These are phyloP conservation scores for Ogataea kodamae DNA, from an alignment of 805 yeast species.

Conservation along the genomic window DNA sequence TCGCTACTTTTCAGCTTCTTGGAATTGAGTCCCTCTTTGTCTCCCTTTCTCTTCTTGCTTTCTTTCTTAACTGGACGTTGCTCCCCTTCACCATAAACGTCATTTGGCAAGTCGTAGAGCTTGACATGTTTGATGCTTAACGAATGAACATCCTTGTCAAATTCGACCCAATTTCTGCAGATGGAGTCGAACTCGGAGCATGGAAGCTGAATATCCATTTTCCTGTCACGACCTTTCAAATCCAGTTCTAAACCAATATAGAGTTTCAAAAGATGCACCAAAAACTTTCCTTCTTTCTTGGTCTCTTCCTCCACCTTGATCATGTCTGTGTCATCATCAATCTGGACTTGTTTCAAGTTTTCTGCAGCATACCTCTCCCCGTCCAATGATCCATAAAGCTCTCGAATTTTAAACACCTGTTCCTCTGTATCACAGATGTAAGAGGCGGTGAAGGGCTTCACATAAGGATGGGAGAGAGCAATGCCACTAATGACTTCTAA, in stretches of 20 bases:
- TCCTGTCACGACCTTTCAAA: constrained; percentile 51
- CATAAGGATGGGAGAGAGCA: constrained; percentile 84
- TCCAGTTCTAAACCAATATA: constrained; percentile 73
- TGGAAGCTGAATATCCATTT: constrained; percentile 82
- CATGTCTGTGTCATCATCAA: constrained; percentile 31
- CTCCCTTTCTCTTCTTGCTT: constrained; percentile 48
- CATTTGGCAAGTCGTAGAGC: constrained; percentile 76
- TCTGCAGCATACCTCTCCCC: constrained; percentile 46
- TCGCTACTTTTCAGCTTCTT: constrained; percentile 29
- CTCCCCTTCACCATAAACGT: constrained; percentile 81
- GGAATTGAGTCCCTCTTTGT: constrained; percentile 31
- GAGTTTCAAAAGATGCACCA: constrained; percentile 64
- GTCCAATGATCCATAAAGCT: constrained; percentile 51
- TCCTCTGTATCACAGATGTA: constrained; percentile 44
- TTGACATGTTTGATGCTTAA: constrained; percentile 72
- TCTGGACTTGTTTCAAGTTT: constrained; percentile 31
- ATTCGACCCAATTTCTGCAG: constrained; percentile 71
- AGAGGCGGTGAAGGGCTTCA: constrained; percentile 64
- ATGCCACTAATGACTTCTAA: constrained; percentile 76
- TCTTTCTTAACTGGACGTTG: constrained; percentile 61
- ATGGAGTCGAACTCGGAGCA: constrained; percentile 83
- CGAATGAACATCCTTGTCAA: constrained; percentile 55
- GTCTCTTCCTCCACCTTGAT: constrained; percentile 26
- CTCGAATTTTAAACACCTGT: constrained; percentile 27
- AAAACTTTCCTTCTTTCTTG: constrained; percentile 24